A percentile compares a stretch with the other conserved stretches of the same genome.
These are phyloP conservation scores for Peribolospora kevripleyi DNA, from an alignment of 768 basidiomycete species.

Conservation along the genomic window DNA sequence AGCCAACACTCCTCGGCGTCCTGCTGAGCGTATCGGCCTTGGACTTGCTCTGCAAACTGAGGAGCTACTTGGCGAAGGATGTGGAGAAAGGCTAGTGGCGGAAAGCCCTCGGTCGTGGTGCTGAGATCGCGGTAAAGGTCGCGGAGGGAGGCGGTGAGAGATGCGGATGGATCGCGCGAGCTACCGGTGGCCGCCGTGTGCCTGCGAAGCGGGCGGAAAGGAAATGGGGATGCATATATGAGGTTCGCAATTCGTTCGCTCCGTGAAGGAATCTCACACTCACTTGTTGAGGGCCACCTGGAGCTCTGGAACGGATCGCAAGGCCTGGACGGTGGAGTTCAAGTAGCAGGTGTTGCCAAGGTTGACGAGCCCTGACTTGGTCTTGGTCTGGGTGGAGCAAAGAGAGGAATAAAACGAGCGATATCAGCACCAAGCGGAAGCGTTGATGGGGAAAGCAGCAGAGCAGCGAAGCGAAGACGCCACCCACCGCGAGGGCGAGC, in stretches of 20 bases:
- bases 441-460: not conserved
- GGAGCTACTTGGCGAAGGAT: constrained; percentile 50
- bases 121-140: constrained; percentile 50
- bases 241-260: no score
- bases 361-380: constrained; percentile 61
- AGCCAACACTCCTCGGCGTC: constrained; percentile 79
- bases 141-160: constrained; percentile 31
- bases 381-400: constrained; percentile 30
- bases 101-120: constrained; percentile 47
- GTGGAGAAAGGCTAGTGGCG: constrained; percentile 42
- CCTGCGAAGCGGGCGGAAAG: no score
- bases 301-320: constrained; percentile 76
- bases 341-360: constrained; percentile 76
- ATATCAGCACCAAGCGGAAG: constrained; percentile 4
- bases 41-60: constrained; percentile 56
- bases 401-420: not conserved
- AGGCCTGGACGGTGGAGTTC: constrained; percentile 83
- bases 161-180: constrained; percentile 5
- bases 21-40: constrained; percentile 58
- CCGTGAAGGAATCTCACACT: constrained; percentile 9
- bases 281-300: constrained; percentile 42
- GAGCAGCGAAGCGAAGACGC: not conserved
- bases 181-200: no score
- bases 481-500: constrained; percentile 50
- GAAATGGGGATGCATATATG: no score